Evolutionary conservation across 106 monocot genomes (phyloP).

Genomic region (Apostasia shenzhenica): DNA sequence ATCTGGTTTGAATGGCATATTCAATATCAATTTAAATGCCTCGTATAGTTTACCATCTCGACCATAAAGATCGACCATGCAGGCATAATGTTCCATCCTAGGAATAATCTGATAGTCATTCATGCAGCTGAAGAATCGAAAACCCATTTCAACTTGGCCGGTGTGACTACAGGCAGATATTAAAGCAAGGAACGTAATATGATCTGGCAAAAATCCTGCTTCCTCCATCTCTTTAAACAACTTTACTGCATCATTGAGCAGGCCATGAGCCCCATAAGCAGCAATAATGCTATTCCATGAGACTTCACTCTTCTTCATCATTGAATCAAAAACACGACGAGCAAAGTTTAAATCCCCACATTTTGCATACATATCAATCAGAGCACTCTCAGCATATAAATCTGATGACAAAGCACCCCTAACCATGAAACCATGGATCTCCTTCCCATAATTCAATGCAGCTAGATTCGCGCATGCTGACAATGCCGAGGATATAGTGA

Average conservation of each 20-base stretch:
- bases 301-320: conserved; percentile 65
- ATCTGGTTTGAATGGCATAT: conserved; percentile 67
- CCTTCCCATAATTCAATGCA: conserved; percentile 64
- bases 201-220: conserved; percentile 58
- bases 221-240: conserved; percentile 67
- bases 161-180: conserved; percentile 86
- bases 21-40: conserved; percentile 46
- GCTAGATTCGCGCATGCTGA: conserved; percentile 76
- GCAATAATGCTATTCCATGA: conserved; percentile 97
- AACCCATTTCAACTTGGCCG: conserved; percentile 59
- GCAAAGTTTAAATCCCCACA: conserved; percentile 65
- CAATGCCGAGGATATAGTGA: conserved; percentile 59
- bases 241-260: conserved; percentile 36
- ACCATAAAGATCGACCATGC: conserved; percentile 81
- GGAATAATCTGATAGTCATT: conserved; percentile 38
- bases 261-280: conserved; percentile 79
- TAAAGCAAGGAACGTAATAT: conserved; percentile 82
- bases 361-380: conserved; percentile 93
- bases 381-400: conserved; percentile 62
- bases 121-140: conserved; percentile 51
- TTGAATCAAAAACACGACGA: conserved; percentile 56
- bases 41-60: conserved; percentile 56
- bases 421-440: conserved; percentile 71
- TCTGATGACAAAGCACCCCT: conserved; percentile 35
- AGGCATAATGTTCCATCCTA: conserved; percentile 82